phyloP scores from a whole-genome alignment of 2,329 filamentous ascomycete species.

The Leptographium procerum region DNA sequence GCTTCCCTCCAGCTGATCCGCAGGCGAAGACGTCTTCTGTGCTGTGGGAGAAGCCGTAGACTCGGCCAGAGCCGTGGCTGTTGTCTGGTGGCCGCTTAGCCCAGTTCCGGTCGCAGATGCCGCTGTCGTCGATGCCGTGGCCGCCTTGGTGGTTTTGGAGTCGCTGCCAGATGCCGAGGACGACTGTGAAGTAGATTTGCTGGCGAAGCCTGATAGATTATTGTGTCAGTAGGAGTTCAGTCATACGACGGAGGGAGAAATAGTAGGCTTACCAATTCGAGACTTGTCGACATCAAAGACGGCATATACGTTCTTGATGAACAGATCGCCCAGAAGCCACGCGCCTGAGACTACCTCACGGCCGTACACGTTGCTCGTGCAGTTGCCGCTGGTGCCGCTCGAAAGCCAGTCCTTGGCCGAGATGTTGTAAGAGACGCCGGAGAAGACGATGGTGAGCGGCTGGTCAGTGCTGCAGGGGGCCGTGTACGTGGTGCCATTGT shows the following conservation, averaged over 20 bases:
- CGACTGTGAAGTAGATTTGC: background rate
- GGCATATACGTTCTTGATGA: constrained; percentile 81
- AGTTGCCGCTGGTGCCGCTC: constrained; percentile 26
- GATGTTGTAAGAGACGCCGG: constrained; percentile 53
- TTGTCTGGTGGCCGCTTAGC: constrained; percentile 25
- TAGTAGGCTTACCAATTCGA: constrained; percentile 44
- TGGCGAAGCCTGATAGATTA: constrained; percentile 11
- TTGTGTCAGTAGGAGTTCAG: background rate
- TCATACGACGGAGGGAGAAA: too few relatives aligned
- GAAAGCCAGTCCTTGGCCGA: constrained; percentile 61
- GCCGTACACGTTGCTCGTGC: constrained; percentile 65
- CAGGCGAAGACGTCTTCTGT: constrained; percentile 15
- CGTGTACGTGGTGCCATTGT: constrained; percentile 48
- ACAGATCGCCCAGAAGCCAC: constrained; percentile 79
- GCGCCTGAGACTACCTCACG: constrained; percentile 51
- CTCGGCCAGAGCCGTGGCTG: constrained; percentile 16
- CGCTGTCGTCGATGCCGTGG: constrained; percentile 5
- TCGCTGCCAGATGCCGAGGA: background rate
- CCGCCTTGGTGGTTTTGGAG: too few relatives aligned
- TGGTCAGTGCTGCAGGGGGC: constrained; percentile 61
- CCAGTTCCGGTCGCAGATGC: constrained; percentile 16
- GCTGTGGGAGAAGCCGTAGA: constrained; percentile 13
- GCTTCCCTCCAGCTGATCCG: constrained; percentile 14
- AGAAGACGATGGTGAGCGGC: constrained; percentile 55
- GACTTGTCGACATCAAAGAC: constrained; percentile 67